These are phyloP conservation scores for Copromyces sp. DNA, from an alignment of 495 filamentous ascomycete species.

Conservation along the genomic window DNA sequence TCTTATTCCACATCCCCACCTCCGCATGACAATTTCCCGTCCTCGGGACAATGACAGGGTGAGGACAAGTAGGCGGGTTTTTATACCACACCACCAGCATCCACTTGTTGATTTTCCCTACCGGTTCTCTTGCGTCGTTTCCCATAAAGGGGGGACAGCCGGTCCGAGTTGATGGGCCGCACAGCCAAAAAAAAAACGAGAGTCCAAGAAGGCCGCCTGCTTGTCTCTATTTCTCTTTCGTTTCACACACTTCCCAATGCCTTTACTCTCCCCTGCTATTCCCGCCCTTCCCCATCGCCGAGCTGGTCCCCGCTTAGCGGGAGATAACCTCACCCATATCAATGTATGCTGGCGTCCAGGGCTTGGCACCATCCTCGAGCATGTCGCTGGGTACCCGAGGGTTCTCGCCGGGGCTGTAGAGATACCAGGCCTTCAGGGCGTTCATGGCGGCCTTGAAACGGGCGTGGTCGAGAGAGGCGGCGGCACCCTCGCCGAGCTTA, in stretches of 20 bases:
- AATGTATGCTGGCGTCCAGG: constrained; percentile 70
- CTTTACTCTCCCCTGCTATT: background rate
- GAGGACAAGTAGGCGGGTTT: background rate
- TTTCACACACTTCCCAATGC: background rate
- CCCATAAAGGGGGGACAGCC: background rate
- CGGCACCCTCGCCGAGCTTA: constrained; percentile 79
- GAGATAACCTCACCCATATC: constrained; percentile 83
- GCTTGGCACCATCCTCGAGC: constrained; percentile 46
- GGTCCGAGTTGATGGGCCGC: background rate
- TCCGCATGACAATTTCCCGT: background rate
- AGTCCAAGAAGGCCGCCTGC: background rate
- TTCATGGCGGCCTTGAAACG: constrained; percentile 68
- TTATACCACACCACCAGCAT: background rate
- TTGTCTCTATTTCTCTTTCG: background rate
- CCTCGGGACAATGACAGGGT: background rate
- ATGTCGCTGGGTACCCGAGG: constrained; percentile 72
- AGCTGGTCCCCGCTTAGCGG: constrained; percentile 4
- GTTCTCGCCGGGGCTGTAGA: constrained; percentile 66
- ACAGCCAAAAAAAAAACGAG: background rate
- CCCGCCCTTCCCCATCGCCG: background rate
- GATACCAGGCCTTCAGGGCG: constrained; percentile 86
- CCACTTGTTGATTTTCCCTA: background rate
- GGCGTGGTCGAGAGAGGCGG: constrained; percentile 63
- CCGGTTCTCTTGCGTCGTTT: background rate
- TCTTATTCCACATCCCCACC: background rate